Evolutionary conservation across 768 basidiomycete species (phyloP), one percentile per base, ranked within the genome.

Genomic region (Lactarius sp.): DNA sequence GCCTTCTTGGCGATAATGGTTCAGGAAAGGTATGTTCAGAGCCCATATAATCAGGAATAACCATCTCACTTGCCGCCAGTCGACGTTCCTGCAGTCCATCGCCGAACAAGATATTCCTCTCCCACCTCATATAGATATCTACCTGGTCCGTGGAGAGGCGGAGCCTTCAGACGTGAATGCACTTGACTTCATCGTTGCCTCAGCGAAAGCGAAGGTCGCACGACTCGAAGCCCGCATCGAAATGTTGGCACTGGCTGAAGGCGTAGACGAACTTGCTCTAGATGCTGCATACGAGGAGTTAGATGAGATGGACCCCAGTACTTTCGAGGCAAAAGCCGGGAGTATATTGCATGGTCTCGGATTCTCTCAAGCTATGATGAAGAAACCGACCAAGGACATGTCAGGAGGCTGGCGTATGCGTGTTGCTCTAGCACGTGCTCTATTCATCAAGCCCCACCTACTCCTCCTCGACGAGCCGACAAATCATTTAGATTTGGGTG

Each of bases 371-470:
- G 73, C 78, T 59, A 98, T 98, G 96, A 97, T 98, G 95, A 83
- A 83, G 75, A 91, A 88, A 75, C 90, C 94, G 4, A 99, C 96
- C 36, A 96, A 93, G 77, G 96, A 99, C 74, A 99, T 99, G 96
- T 88, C 86, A 71, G 96, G 96, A 83, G 96, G 96, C 70, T 99
- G 96, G 96, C 84, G 96, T 56, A 99, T 99, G 96, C 86, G 96
- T 74, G 96, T 99, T 59, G 90, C 96, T 14, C 88, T 99, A 44
- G 96, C 96, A 39, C 83, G 96, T 53, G 96, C 96, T 1, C 82
- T 99, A 46, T 98, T 98, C 76, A 78, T 99, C 75, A 98, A 95
- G 76, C 96, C 96, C 6, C 97, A 99, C 79, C 77, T 99, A 31
- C 81, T 98, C 39, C 79, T 99, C 39, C 86, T 99, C 68, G 97